phyloP scores from a whole-genome alignment of 495 filamentous ascomycete genomes.

The Amorphotheca resinae region DNA sequence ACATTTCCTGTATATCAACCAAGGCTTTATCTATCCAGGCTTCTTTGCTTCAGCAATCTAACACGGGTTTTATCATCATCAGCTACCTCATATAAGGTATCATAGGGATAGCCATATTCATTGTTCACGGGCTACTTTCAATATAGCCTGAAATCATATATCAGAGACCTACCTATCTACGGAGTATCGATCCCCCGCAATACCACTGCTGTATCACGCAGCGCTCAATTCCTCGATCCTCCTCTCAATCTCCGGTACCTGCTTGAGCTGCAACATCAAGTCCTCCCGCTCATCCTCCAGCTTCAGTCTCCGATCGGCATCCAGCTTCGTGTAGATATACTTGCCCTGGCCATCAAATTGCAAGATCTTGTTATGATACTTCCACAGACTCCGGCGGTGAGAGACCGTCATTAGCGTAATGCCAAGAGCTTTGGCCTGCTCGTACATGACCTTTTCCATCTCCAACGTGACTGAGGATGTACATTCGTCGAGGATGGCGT shows the following conservation, averaged over 20 bases:
- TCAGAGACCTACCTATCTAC: no score
- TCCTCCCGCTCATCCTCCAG: conserved; percentile 97
- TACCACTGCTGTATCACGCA: no score
- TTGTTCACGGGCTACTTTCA: no score
- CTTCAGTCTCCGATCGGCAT: conserved; percentile 73
- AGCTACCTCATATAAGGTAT: no score
- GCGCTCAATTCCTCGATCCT: conserved; percentile 65
- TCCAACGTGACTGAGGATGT: conserved; percentile 87
- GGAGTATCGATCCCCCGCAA: no score
- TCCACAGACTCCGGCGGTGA: conserved; percentile 86
- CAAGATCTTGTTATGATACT: conserved; percentile 84
- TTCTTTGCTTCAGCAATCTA: no score
- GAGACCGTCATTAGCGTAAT: conserved; percentile 95
- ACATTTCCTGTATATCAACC: no score
- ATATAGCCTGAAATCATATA: no score
- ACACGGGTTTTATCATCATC: no score
- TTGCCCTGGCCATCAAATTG: conserved; percentile 93
- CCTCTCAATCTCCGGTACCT: conserved; percentile 77
- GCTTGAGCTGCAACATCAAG: conserved; percentile 68
- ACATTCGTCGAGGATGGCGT: conserved; percentile 94
- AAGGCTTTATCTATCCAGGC: no score
- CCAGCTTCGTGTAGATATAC: conserved; percentile 80
- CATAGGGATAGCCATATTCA: no score
- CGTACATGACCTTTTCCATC: conserved; percentile 92
- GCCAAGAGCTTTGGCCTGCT: conserved; percentile 78